Evolutionary conservation across 2,329 filamentous ascomycete species (phyloP).

Genomic region (Penicillium polonicum): DNA sequence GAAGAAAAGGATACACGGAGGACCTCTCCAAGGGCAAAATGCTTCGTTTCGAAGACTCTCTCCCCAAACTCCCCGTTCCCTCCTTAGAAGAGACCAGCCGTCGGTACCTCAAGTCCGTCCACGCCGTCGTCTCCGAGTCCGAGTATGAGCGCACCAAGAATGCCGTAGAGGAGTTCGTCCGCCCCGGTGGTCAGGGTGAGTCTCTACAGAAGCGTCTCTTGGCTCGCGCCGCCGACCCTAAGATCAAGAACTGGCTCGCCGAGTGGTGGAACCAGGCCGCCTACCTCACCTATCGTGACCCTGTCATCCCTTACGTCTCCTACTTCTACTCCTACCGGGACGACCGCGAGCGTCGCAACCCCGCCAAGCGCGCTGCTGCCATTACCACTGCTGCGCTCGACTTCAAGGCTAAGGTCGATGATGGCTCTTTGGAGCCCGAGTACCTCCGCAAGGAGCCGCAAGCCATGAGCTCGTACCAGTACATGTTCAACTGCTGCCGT

Average conservation of each 20-base stretch:
- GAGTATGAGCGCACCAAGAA: slow-evolving; percentile 66
- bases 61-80: slow-evolving; percentile 62
- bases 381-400: slow-evolving; percentile 81
- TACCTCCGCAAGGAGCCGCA: slow-evolving; percentile 98
- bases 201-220: slow-evolving; percentile 85
- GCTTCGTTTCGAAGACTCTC: slow-evolving; percentile 66
- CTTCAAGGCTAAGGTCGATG: slow-evolving; percentile 91
- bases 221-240: slow-evolving; percentile 74
- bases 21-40: slow-evolving; percentile 62
- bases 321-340: slow-evolving; percentile 99
- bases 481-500: slow-evolving; percentile 96
- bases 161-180: slow-evolving; percentile 83
- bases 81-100: slow-evolving; percentile 63
- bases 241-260: slow-evolving; percentile 87
- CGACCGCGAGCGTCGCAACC: slow-evolving; percentile 81
- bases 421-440: slow-evolving; percentile 82
- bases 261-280: slow-evolving; percentile 99
- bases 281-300: slow-evolving; percentile 90
- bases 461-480: slow-evolving; percentile 97
- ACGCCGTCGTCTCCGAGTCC: slow-evolving; percentile 58
- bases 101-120: slow-evolving; percentile 66
- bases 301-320: slow-evolving; percentile 94
- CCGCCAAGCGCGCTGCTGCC: slow-evolving; percentile 87
- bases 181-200: slow-evolving; percentile 78
- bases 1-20: slow-evolving; percentile 60